Percentiles rank a stretch among this genome's conserved stretches.
phyloP scores from a whole-genome alignment of 345 rosid species.

The Salix exigua region DNA sequence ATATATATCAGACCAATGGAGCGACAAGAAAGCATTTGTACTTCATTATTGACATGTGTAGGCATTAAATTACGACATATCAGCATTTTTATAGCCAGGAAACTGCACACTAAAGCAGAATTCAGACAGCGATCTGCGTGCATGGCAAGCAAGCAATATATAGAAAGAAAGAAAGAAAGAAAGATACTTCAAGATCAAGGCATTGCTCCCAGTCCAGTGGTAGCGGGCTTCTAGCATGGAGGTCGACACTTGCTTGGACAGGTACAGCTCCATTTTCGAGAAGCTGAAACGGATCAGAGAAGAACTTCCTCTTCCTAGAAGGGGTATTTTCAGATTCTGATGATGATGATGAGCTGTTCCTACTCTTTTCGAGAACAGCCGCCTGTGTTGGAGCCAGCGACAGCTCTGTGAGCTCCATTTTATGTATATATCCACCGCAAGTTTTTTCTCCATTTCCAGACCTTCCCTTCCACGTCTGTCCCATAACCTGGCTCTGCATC shows the following conservation, averaged over 20 bases:
- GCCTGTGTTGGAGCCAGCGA: conserved; percentile 32
- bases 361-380: conserved; percentile 11
- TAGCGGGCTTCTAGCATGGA: conserved; percentile 36
- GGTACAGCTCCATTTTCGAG: background rate
- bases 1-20: background rate
- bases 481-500: background rate
- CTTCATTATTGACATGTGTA: background rate
- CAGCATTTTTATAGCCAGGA: background rate
- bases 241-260: conserved; percentile 37
- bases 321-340: conserved; percentile 29
- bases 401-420: conserved; percentile 44
- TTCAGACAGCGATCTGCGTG: background rate
- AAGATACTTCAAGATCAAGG: conserved; percentile 43
- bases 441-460: background rate
- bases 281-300: conserved; percentile 7
- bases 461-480: too few relatives aligned
- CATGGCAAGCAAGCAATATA: background rate
- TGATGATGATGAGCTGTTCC: conserved; percentile 27
- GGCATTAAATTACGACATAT: background rate
- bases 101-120: background rate
- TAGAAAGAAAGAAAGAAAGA: background rate
- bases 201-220: conserved; percentile 56
- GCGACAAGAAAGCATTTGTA: background rate
- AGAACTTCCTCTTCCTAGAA: conserved; percentile 42
- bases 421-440: background rate